Conservation (phyloP, 495 filamentous ascomycete genomes). For the Aspergillus biplanus region DNA sequence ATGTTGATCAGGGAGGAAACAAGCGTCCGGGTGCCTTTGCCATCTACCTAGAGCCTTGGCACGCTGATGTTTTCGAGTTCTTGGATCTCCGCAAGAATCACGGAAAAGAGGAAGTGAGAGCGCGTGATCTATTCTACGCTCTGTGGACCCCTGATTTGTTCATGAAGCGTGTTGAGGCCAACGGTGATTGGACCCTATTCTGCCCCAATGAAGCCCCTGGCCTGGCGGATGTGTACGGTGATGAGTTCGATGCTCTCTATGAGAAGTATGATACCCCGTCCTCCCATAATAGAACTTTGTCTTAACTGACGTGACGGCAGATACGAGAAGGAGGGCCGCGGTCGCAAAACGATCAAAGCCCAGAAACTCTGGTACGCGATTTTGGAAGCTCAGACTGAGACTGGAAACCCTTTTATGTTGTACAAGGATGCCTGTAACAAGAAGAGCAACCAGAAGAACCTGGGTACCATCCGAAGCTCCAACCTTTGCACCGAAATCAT, state of each 20-base stretch:
- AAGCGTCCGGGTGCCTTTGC: constrained; percentile 98
- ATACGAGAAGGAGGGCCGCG: constrained; percentile 88
- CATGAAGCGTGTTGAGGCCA: constrained; percentile 98
- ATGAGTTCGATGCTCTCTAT: constrained; percentile 95
- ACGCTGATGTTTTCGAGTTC: constrained; percentile 96
- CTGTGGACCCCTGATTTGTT: constrained; percentile 99
- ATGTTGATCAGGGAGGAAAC: constrained; percentile 98
- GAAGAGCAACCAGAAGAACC: constrained; percentile 99
- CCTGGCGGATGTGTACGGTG: constrained; percentile 93
- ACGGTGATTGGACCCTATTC: constrained; percentile 95
- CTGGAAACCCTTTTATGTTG: constrained; percentile 97
- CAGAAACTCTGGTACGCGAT: constrained; percentile 99
- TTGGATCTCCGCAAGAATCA: constrained; percentile 98
- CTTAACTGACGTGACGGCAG: constrained; percentile 28
- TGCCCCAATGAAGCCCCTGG: constrained; percentile 95
- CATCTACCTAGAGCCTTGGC: constrained; percentile 99
- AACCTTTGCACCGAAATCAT: constrained; percentile 99
- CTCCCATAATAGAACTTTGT: constrained; percentile 1
- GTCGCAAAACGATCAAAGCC: constrained; percentile 88
- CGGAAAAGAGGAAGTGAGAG: constrained; percentile 96
- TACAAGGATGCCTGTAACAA: constrained; percentile 98
- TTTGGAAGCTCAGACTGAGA: constrained; percentile 96
- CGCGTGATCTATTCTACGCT: constrained; percentile 96
- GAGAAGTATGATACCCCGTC: constrained; percentile 56
- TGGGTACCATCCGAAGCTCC: constrained; percentile 96